Conservation (phyloP, 2,329 filamentous ascomycete species). For the Monilinia laxa region DNA sequence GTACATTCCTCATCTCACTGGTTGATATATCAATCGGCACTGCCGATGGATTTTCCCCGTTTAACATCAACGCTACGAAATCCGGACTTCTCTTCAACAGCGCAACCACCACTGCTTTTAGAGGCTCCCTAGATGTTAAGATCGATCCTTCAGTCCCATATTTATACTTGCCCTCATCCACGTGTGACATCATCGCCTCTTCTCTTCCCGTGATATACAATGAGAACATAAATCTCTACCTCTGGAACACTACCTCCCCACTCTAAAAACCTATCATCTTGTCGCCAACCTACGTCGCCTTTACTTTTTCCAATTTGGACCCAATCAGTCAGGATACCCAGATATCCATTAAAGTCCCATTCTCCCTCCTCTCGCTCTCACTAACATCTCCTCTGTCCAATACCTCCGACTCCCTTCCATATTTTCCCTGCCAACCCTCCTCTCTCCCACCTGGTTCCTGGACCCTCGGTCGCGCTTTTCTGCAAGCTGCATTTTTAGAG, state of each 20-base stretch:
- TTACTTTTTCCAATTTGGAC: slow-evolving; percentile 36
- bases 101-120: slow-evolving; percentile 7
- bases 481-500: slow-evolving; percentile 6
- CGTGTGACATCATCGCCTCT: slow-evolving; percentile 41
- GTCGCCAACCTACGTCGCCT: slow-evolving; percentile 42
- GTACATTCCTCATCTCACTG: slow-evolving; percentile 6
- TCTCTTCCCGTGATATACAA: slow-evolving; percentile 40
- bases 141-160: slow-evolving; percentile 37
- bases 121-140: slow-evolving; percentile 26
- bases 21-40: slow-evolving; percentile 32
- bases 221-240: slow-evolving; percentile 37
- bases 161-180: slow-evolving; percentile 40
- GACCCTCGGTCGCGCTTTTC: slow-evolving; percentile 13
- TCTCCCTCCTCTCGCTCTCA: slow-evolving; percentile 4
- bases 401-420: slow-evolving; percentile 17
- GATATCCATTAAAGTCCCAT: slow-evolving; percentile 9
- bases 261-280: slow-evolving; percentile 38
- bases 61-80: slow-evolving; percentile 24
- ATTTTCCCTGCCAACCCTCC: slow-evolving; percentile 30
- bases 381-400: slow-evolving; percentile 7
- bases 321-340: neutral
- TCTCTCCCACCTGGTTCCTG: slow-evolving; percentile 17
- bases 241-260: slow-evolving; percentile 39
- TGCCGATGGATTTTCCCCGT: slow-evolving; percentile 28
- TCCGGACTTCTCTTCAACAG: slow-evolving; percentile 25